Evolutionary conservation across 495 filamentous ascomycete species (phyloP).

Genomic region (Neurospora discreta): DNA sequence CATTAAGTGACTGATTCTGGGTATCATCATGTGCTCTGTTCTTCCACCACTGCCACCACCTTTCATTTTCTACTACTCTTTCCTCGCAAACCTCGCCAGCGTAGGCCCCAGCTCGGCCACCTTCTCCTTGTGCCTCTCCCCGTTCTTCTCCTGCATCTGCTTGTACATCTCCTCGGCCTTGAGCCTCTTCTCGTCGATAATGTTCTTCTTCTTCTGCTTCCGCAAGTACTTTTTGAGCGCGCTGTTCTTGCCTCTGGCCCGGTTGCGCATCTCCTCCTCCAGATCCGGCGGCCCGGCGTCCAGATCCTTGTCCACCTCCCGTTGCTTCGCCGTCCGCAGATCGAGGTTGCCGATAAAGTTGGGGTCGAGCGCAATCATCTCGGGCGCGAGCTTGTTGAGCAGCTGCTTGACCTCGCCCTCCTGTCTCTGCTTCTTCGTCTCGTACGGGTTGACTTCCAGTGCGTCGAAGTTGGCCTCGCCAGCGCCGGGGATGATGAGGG

Average conservation of each 20-base stretch:
- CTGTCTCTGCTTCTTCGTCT: conserved; percentile 83
- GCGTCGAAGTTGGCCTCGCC: conserved; percentile 96
- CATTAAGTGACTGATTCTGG: conserved; percentile 6
- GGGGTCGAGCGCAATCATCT: conserved; percentile 93
- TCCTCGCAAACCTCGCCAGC: conserved; percentile 36
- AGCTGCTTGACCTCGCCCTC: conserved; percentile 83
- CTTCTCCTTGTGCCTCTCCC: conserved; percentile 30
- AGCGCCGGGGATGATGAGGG: conserved; percentile 80
- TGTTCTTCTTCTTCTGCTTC: conserved; percentile 81
- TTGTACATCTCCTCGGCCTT: conserved; percentile 43
- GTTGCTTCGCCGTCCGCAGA: conserved; percentile 59
- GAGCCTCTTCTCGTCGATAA: conserved; percentile 78
- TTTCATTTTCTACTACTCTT: conserved; percentile 29
- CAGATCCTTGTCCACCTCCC: conserved; percentile 59
- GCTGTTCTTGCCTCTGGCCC: conserved; percentile 85
- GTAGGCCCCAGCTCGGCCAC: conserved; percentile 35
- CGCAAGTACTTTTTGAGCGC: conserved; percentile 73
- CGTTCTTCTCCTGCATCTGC: conserved; percentile 28
- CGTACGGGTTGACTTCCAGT: conserved; percentile 91
- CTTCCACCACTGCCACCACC: neutral
- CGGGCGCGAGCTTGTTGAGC: conserved; percentile 87
- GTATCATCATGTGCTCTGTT: conserved; percentile 16
- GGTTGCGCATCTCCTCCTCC: conserved; percentile 54
- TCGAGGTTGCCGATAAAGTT: conserved; percentile 83
- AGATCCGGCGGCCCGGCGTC: conserved; percentile 65